These are phyloP conservation scores for Bipolaris zeicola DNA, from an alignment of 2,329 filamentous ascomycete genomes.

Conservation along the genomic window DNA sequence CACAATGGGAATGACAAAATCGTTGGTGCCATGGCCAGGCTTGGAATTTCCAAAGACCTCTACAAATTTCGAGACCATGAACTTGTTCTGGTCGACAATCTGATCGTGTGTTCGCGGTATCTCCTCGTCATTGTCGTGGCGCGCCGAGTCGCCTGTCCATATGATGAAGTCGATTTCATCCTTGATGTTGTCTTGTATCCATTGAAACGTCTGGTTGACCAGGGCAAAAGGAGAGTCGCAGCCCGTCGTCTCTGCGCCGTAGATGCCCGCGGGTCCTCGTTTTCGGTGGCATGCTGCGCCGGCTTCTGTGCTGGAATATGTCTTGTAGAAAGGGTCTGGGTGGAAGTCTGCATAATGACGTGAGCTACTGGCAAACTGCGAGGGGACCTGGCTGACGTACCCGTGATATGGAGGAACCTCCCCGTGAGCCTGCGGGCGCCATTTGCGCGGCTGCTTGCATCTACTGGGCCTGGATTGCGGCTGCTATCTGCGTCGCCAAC, in stretches of 20 bases:
- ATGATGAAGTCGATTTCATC: slow-evolving; percentile 86
- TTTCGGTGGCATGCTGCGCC: slow-evolving; percentile 78
- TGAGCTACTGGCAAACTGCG: slow-evolving; percentile 3
- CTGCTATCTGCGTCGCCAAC: slow-evolving; percentile 19
- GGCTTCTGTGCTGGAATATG: slow-evolving; percentile 72
- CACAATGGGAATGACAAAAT: slow-evolving; percentile 77
- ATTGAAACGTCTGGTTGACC: slow-evolving; percentile 86
- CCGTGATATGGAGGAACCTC: slow-evolving; percentile 86
- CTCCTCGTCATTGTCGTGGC: slow-evolving; percentile 85
- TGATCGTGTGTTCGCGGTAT: slow-evolving; percentile 76
- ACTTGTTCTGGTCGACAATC: slow-evolving; percentile 77
- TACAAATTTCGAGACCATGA: slow-evolving; percentile 76
- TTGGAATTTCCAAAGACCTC: slow-evolving; percentile 67
- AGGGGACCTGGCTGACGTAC: slow-evolving; percentile 53
- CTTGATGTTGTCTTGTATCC: slow-evolving; percentile 79
- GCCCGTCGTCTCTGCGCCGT: slow-evolving; percentile 83
- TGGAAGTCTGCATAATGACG: slow-evolving; percentile 72
- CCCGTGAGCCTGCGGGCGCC: slow-evolving; percentile 55
- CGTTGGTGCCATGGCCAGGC: slow-evolving; percentile 53
- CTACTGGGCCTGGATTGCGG: slow-evolving; percentile 11
- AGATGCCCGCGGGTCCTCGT: slow-evolving; percentile 75
- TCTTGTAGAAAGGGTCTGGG: slow-evolving; percentile 84
- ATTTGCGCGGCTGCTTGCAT: slow-evolving; percentile 16
- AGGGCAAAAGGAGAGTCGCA: slow-evolving; percentile 85
- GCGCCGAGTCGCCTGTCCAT: slow-evolving; percentile 89